Evolutionary conservation across 805 yeast genomes (phyloP).

Genomic region (Wickerhamiella hasegawae): DNA sequence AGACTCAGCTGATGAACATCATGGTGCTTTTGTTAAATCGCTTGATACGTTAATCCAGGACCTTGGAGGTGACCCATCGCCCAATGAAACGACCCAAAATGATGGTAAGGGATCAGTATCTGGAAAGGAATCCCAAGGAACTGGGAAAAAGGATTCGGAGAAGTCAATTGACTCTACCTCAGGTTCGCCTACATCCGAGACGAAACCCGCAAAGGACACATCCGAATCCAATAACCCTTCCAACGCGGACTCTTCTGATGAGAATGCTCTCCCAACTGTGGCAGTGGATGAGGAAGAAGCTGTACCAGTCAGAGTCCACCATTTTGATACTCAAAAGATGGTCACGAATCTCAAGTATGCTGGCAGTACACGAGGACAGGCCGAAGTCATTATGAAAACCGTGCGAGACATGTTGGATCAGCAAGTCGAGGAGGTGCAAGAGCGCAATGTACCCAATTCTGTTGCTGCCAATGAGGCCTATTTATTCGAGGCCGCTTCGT

Average conservation of each 20-base stretch:
- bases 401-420: slow-evolving; percentile 24
- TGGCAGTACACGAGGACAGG: slow-evolving; percentile 47
- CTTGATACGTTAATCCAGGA: too few species aligned
- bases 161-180: too few species aligned
- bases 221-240: too few species aligned
- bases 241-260: not conserved
- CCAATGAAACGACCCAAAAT: too few species aligned
- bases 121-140: too few species aligned
- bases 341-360: slow-evolving; percentile 35
- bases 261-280: not conserved
- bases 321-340: slow-evolving; percentile 48
- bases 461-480: slow-evolving; percentile 81
- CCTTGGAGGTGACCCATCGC: too few species aligned
- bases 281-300: slow-evolving; percentile 2
- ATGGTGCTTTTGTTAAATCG: too few species aligned
- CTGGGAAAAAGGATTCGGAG: too few species aligned
- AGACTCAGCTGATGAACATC: too few species aligned
- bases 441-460: slow-evolving; percentile 27
- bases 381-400: slow-evolving; percentile 38
- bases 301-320: slow-evolving; percentile 9
- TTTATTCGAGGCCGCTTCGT: slow-evolving; percentile 80
- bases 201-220: too few species aligned
- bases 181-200: too few species aligned
- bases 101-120: too few species aligned
- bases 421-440: slow-evolving; percentile 21